Percentiles rank a stretch among this genome's conserved stretches.
Conservation (phyloP, 495 filamentous ascomycete genomes). For the Evernia prunastri region DNA sequence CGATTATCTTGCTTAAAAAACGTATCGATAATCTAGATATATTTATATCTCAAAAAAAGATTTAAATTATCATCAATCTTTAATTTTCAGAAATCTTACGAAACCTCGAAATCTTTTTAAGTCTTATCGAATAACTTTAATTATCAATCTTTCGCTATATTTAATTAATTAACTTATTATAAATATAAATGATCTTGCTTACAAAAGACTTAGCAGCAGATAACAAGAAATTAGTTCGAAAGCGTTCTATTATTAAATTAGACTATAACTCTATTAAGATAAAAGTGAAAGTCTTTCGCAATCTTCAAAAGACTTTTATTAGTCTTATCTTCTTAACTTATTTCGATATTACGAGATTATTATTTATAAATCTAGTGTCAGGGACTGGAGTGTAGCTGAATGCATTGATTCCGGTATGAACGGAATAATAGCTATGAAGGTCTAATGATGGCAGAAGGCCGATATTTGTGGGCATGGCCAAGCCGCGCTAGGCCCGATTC, state of each 20-base stretch:
- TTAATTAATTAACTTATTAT: neutral
- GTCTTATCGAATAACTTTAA: neutral
- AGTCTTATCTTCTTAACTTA: neutral
- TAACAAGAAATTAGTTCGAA: neutral
- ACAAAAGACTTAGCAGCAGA: neutral
- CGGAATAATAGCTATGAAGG: too few species aligned
- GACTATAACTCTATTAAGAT: neutral
- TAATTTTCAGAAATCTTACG: constrained; percentile 7
- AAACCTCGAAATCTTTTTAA: neutral
- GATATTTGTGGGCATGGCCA: too few species aligned
- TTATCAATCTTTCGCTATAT: neutral
- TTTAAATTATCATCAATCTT: neutral
- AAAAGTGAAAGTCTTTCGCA: neutral
- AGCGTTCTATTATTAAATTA: neutral
- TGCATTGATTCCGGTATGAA: too few species aligned
- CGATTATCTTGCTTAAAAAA: neutral
- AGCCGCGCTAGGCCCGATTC: too few species aligned
- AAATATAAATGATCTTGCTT: neutral
- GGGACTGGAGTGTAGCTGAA: too few species aligned
- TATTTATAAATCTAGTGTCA: neutral
- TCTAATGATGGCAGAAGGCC: too few species aligned
- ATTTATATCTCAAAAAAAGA: neutral
- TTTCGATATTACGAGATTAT: neutral
- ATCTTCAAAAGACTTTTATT: too few species aligned
- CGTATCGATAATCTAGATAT: neutral